Conservation (phyloP, 2,329 filamentous ascomycete genomes). For the Pochonia chlamydosporia region DNA sequence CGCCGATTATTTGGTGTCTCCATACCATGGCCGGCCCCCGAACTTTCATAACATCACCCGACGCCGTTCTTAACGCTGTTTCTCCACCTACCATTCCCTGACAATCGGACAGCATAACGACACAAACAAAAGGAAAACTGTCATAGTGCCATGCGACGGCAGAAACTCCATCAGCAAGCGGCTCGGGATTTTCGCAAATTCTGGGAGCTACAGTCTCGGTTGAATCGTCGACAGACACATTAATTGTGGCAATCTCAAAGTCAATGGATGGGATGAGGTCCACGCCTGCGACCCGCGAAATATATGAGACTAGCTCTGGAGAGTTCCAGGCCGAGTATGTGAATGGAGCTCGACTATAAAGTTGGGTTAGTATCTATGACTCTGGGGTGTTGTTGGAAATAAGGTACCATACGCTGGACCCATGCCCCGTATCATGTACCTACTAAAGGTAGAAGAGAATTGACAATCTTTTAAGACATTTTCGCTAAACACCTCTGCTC, state of each 20-base stretch:
- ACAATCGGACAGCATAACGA: conserved; percentile 62
- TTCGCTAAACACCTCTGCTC: conserved; percentile 53
- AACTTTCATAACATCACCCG: conserved; percentile 50
- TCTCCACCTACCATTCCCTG: conserved; percentile 59
- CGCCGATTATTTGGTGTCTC: background rate
- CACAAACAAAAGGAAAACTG: conserved; percentile 63
- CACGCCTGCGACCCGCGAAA: conserved; percentile 49
- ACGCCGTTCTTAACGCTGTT: conserved; percentile 50
- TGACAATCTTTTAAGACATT: conserved; percentile 51
- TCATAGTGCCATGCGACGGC: conserved; percentile 60
- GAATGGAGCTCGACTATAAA: conserved; percentile 53
- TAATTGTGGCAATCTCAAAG: conserved; percentile 50
- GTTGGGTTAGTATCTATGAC: background rate
- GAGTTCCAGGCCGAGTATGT: conserved; percentile 46
- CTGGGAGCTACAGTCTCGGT: background rate
- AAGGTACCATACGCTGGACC: conserved; percentile 37
- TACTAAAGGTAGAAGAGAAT: conserved; percentile 38
- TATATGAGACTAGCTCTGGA: conserved; percentile 35
- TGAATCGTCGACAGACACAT: conserved; percentile 39
- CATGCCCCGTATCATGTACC: conserved; percentile 50
- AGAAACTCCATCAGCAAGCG: conserved; percentile 41
- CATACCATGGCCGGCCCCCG: conserved; percentile 54
- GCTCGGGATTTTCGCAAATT: too few relatives aligned
- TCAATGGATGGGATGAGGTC: conserved; percentile 49
- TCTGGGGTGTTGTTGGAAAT: background rate